A percentile compares a stretch with the other conserved stretches of the same genome.
Evolutionary conservation across 805 yeast species (phyloP).

Genomic region (Lachancea nothofagi): DNA sequence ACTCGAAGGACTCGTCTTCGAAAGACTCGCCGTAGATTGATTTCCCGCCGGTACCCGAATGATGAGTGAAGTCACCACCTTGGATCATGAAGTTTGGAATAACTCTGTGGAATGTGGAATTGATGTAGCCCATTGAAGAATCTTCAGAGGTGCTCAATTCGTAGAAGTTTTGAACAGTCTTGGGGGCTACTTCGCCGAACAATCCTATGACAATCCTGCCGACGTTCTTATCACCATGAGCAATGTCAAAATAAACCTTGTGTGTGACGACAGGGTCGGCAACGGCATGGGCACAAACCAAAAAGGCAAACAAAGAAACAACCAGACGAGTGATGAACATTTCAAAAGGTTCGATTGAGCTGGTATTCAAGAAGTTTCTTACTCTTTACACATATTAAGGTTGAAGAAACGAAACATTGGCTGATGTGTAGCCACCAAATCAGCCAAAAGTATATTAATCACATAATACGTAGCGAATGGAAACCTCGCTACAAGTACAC

Average conservation of each 20-base stretch:
- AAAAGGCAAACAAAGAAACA: constrained; percentile 9
- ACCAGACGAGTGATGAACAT: constrained; percentile 2
- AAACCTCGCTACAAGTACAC: constrained; percentile 26
- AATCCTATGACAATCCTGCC: constrained; percentile 86
- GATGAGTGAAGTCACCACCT: constrained; percentile 74
- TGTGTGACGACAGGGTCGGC: constrained; percentile 48
- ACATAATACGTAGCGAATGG: too few species aligned
- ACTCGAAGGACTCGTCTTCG: constrained; percentile 60
- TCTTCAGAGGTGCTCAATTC: constrained; percentile 74
- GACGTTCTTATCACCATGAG: constrained; percentile 67
- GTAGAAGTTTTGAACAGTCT: constrained; percentile 84
- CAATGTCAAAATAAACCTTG: constrained; percentile 79
- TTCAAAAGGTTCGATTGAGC: too few species aligned
- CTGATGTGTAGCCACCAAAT: too few species aligned
- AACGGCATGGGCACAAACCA: constrained; percentile 18
- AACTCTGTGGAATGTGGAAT: constrained; percentile 66
- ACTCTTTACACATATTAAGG: too few species aligned
- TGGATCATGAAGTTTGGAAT: constrained; percentile 71
- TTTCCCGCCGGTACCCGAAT: constrained; percentile 69
- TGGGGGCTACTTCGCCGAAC: constrained; percentile 80
- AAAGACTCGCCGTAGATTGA: constrained; percentile 66
- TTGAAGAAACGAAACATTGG: too few species aligned
- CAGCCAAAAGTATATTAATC: too few species aligned
- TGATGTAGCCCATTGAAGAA: constrained; percentile 55
- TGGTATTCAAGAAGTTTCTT: too few species aligned